Evolutionary conservation across 2,329 filamentous ascomycete species (phyloP).

Genomic region (Colletotrichum sp.): DNA sequence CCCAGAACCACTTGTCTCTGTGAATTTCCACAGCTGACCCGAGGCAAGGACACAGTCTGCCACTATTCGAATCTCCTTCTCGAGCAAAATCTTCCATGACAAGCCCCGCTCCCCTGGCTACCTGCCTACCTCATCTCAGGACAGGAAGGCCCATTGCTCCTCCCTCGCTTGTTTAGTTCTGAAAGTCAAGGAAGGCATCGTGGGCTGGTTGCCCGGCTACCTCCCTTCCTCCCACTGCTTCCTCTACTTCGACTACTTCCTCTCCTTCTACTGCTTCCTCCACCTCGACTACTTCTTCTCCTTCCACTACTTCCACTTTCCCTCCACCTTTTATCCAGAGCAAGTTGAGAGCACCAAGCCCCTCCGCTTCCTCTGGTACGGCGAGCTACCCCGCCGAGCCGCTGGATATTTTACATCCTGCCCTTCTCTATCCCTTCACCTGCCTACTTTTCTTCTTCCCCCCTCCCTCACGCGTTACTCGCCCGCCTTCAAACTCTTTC

Average conservation of each 20-base stretch:
- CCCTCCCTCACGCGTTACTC: not conserved
- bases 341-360: not conserved
- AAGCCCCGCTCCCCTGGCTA: not conserved
- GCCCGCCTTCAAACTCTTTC: not conserved
- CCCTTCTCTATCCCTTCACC: not conserved
- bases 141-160: not conserved
- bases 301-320: not conserved
- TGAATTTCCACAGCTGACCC: not conserved
- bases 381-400: not conserved
- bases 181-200: not conserved
- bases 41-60: not conserved
- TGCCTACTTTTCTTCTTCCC: not conserved
- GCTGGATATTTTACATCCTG: not conserved
- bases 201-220: not conserved
- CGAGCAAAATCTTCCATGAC: not conserved
- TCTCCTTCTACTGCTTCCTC: not conserved
- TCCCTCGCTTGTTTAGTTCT: not conserved
- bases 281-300: not conserved
- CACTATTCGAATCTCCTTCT: not conserved
- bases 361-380: not conserved
- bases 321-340: not conserved
- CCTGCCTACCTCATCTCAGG: not conserved
- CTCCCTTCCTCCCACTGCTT: not conserved
- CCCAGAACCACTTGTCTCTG: not conserved
- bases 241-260: not conserved